Base-by-base conservation (phyloP, 192 early-diverging fungal genomes). In the Backusella macrospora region DNA sequence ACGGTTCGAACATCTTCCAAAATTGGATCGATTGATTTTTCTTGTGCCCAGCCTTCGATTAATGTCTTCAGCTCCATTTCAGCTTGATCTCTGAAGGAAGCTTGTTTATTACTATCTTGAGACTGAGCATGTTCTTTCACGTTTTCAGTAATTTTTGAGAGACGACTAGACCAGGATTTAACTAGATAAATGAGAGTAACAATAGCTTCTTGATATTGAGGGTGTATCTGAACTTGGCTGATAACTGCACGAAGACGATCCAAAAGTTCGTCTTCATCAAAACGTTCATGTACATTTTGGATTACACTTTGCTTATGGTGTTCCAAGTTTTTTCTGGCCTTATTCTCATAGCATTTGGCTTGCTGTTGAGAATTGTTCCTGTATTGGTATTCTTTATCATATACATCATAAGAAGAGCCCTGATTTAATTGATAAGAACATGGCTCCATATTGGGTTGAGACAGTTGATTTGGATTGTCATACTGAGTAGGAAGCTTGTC, bases 11-110 rank as follows among this genome's bases (percentile, higher is more conserved):
- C 45, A 10, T 62, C 29, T 5, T 39, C 42, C 59, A 84, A 73
- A 29, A 84, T 72, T 1, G 78, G 80, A 45, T 84, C 80, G 21
- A 84, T 64, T 2, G 65, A 26, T 16, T 77, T 70, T 13, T 77
- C 82, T 49, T 84, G 82, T 9, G 82, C 82, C 82, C 82, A 84
- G 15, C 72, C 75, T 62, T 84, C 77, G 18, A 81, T 68, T 13
- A 84, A 77, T 12, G 78, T 45, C 46, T 84, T 79, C 29, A 79
- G 63, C 67, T 84, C 80, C 14, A 74, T n/a, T 12, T 66, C 76
- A 5, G 82, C 80, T 0, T 75, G 21, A 64, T 65, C 21, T 77
- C 80, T 79, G 40, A 34, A 39, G 1, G 23, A 4, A 14, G 67
- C 69, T 71, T 81, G 76, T 26, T 40, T 63, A 21, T 21, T 10